These are phyloP conservation scores for Rhododendron molle DNA, from an alignment of 148 eudicot genomes.

Conservation along the genomic window DNA sequence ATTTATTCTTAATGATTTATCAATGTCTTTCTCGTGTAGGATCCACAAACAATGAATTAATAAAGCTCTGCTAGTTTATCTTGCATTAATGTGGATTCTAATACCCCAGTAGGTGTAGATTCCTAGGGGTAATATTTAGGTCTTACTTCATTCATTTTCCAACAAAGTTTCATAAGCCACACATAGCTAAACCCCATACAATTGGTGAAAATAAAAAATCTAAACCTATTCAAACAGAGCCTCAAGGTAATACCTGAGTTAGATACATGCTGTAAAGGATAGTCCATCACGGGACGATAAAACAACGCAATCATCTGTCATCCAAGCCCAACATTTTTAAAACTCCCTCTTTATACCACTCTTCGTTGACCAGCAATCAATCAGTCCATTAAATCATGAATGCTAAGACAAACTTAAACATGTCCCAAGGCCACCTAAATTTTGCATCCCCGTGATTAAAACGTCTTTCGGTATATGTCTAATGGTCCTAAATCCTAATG, in stretches of 20 bases:
- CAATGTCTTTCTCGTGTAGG: too few species aligned
- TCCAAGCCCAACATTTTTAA: background rate
- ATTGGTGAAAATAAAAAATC: background rate
- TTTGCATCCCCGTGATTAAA: background rate
- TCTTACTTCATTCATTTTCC: background rate
- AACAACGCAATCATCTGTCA: background rate
- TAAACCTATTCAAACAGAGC: background rate
- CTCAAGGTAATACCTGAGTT: background rate
- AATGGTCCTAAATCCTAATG: background rate
- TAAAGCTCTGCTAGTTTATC: background rate
- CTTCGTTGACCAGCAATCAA: background rate
- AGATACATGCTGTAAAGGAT: background rate
- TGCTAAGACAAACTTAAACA: background rate
- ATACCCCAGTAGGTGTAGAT: background rate
- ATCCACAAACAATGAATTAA: too few species aligned
- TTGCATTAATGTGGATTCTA: background rate
- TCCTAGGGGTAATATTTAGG: background rate
- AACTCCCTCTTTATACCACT: background rate
- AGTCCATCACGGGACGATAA: background rate
- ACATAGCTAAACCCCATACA: background rate
- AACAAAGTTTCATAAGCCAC: background rate
- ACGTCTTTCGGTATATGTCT: background rate
- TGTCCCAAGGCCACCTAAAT: background rate
- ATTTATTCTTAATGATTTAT: too few species aligned
- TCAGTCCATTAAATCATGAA: background rate